Conservation (phyloP, 352 stramenopile genomes). For the Phytophthora boehmeriae region DNA sequence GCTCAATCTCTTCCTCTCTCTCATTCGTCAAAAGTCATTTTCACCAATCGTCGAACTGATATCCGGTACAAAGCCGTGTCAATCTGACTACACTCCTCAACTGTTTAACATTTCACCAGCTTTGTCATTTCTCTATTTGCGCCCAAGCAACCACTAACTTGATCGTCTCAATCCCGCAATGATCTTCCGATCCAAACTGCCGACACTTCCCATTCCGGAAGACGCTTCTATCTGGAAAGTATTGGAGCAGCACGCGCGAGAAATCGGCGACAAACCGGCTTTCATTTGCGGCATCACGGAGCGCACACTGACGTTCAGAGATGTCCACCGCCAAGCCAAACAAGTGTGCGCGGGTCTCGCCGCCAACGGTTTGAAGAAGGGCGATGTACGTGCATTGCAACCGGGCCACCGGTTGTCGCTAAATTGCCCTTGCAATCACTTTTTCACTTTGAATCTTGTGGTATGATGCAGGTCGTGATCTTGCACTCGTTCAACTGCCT, state of each 20-base stretch:
- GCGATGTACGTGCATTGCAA: conserved; percentile 41
- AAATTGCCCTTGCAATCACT: neutral
- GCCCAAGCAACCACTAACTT: conserved; percentile 1
- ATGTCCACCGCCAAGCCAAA: conserved; percentile 33
- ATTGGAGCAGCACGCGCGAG: conserved; percentile 39
- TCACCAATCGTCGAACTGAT: conserved; percentile 15
- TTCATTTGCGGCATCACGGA: conserved; percentile 56
- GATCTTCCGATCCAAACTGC: conserved; percentile 49
- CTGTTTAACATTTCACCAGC: conserved; percentile 17
- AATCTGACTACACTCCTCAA: conserved; percentile 7
- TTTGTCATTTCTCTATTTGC: conserved; percentile 36
- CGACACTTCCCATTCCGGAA: conserved; percentile 31
- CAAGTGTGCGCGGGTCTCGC: conserved; percentile 41
- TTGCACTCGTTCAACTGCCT: conserved; percentile 64
- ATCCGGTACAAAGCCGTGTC: conserved; percentile 6
- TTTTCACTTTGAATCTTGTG: neutral
- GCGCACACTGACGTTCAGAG: conserved; percentile 41
- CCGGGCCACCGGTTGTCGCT: neutral
- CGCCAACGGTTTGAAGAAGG: conserved; percentile 49
- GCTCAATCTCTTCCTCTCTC: conserved; percentile 4
- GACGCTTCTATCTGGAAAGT: conserved; percentile 50
- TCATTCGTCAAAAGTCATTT: neutral
- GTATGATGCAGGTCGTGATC: conserved; percentile 36
- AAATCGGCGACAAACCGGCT: conserved; percentile 32
- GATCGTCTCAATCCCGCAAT: conserved; percentile 17